A percentile compares a stretch with the other conserved stretches of the same genome.
Evolutionary conservation across 176 grass and related monocot species (phyloP).

Genomic region (Carex littledalei): DNA sequence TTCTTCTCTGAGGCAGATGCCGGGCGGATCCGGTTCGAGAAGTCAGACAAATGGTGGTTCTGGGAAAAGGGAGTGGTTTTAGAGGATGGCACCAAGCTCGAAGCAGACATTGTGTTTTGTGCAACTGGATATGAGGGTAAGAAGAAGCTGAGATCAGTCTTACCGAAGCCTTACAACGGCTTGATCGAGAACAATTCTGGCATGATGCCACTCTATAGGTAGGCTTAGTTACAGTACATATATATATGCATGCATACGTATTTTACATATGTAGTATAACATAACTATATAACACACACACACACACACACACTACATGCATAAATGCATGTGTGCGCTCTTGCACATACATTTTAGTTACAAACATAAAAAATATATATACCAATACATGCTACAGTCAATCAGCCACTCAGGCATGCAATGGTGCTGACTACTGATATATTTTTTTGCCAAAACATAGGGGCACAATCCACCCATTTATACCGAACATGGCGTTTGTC

Average conservation of each 20-base stretch:
- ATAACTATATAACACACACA: background rate
- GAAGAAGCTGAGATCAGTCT: constrained; percentile 64
- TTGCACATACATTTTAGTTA: background rate
- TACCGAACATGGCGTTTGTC: constrained; percentile 95
- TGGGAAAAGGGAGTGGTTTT: constrained; percentile 63
- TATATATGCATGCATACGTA: background rate
- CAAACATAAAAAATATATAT: background rate
- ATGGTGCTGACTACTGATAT: background rate
- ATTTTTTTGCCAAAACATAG: constrained; percentile 16
- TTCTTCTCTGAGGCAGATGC: constrained; percentile 89
- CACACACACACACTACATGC: background rate
- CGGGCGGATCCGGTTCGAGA: constrained; percentile 50
- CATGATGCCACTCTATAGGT: constrained; percentile 94
- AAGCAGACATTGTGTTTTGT: constrained; percentile 91
- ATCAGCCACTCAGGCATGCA: background rate
- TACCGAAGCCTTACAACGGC: constrained; percentile 54
- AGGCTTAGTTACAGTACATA: background rate
- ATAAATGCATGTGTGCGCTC: background rate
- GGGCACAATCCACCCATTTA: constrained; percentile 86
- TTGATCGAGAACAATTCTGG: constrained; percentile 48
- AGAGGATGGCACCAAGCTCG: constrained; percentile 52
- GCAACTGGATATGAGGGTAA: constrained; percentile 97
- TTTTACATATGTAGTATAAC: background rate
- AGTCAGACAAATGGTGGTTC: constrained; percentile 58
- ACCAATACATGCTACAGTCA: background rate